Evolutionary conservation across 208 protist species (phyloP).

Genomic region (Trypanosoma platydactyli): DNA sequence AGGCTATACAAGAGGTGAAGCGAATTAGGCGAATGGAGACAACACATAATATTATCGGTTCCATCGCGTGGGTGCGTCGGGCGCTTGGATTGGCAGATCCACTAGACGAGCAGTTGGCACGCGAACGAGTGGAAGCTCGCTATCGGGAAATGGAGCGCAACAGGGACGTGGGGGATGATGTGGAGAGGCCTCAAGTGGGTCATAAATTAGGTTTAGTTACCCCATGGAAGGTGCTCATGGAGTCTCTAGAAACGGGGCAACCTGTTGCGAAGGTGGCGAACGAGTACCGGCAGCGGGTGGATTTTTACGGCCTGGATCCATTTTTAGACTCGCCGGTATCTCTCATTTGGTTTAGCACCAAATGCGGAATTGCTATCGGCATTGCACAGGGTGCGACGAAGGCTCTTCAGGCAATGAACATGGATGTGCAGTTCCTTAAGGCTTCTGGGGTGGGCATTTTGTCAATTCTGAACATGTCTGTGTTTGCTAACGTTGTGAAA

Average conservation of each 20-base stretch:
- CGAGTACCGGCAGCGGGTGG: conserved; percentile 69
- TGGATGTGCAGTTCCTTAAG: conserved; percentile 80
- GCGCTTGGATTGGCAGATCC: conserved; percentile 45
- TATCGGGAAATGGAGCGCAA: conserved; percentile 35
- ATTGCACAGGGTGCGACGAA: conserved; percentile 67
- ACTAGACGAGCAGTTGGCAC: conserved; percentile 52
- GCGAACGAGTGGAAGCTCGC: conserved; percentile 35
- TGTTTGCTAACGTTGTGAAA: conserved; percentile 78
- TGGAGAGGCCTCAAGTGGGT: not conserved
- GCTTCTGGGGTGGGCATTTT: conserved; percentile 79
- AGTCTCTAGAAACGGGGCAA: conserved; percentile 58
- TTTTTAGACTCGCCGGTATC: conserved; percentile 77
- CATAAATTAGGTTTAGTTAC: conserved; percentile 26
- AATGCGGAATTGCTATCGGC: conserved; percentile 79
- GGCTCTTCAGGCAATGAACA: conserved; percentile 71
- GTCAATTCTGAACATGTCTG: conserved; percentile 83
- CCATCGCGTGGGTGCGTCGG: conserved; percentile 38
- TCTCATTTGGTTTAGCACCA: conserved; percentile 81
- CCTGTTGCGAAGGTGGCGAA: conserved; percentile 67
- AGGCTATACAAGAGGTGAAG: conserved; percentile 69
- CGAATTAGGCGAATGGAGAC: conserved; percentile 45
- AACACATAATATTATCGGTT: conserved; percentile 62
- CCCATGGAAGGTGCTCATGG: conserved; percentile 69
- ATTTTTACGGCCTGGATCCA: conserved; percentile 82
- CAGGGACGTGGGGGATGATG: not conserved